These are phyloP conservation scores for Aspergillus mulundensis DNA, from an alignment of 495 filamentous ascomycete genomes.

Conservation along the genomic window DNA sequence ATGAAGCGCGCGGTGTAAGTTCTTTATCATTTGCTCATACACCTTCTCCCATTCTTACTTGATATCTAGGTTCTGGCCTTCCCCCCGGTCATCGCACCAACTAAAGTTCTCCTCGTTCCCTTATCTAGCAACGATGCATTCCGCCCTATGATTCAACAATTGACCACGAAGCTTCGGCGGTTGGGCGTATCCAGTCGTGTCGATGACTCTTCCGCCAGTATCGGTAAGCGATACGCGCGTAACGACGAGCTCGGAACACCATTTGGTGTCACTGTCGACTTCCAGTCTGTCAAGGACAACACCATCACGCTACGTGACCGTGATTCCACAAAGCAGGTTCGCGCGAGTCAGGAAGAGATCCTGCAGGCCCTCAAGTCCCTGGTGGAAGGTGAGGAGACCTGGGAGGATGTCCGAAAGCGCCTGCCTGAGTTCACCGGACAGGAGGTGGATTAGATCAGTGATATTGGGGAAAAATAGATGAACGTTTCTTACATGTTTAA, in stretches of 20 bases:
- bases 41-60: constrained; percentile 5
- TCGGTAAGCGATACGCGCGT: constrained; percentile 64
- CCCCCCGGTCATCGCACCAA: constrained; percentile 61
- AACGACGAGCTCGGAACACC: constrained; percentile 67
- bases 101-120: constrained; percentile 66
- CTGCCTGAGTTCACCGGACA: constrained; percentile 67
- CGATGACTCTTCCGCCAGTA: constrained; percentile 63
- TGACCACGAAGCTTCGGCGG: constrained; percentile 52
- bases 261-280: constrained; percentile 65
- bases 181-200: constrained; percentile 60
- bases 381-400: constrained; percentile 59
- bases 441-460: constrained; percentile 50
- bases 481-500: not conserved
- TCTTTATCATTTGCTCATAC: not conserved
- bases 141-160: constrained; percentile 47
- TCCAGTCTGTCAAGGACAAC: constrained; percentile 64
- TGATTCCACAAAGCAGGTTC: constrained; percentile 64
- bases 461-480: not conserved
- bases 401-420: constrained; percentile 56
- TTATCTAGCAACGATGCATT: constrained; percentile 58
- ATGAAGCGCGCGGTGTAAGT: constrained; percentile 62
- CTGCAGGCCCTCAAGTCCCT: constrained; percentile 56
- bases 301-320: constrained; percentile 66
- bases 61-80: constrained; percentile 58
- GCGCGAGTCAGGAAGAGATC: constrained; percentile 63